A percentile compares a stretch with the other conserved stretches of the same genome.
Evolutionary conservation across 371 early-diverging fungal genomes (phyloP).

Genomic region (Ecytonucleospora hepatopenaei): DNA sequence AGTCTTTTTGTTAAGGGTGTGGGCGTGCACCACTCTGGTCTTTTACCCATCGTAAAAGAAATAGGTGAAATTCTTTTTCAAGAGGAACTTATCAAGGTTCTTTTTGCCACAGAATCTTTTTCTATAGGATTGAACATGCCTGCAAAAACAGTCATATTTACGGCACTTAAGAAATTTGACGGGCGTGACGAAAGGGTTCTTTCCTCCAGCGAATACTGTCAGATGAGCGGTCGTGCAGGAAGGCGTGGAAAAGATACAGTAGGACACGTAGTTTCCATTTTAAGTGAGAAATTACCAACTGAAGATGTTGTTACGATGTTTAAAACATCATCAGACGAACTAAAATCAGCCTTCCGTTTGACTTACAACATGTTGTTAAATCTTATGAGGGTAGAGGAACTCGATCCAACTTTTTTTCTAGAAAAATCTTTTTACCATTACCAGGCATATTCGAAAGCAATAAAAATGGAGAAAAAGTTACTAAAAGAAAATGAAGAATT

Average conservation of each 20-base stretch:
- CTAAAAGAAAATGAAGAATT: constrained; percentile 9
- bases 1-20: constrained; percentile 86
- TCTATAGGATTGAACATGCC: constrained; percentile 99
- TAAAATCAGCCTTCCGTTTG: constrained; percentile 88
- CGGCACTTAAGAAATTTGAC: constrained; percentile 87
- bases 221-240: constrained; percentile 61
- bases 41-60: constrained; percentile 94
- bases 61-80: constrained; percentile 97
- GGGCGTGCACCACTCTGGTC: constrained; percentile 96
- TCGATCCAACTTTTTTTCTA: constrained; percentile 83
- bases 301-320: constrained; percentile 46
- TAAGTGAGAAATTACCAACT: constrained; percentile 59
- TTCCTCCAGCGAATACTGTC: constrained; percentile 92
- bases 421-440: constrained; percentile 85
- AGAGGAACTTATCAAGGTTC: constrained; percentile 84
- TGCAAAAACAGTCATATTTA: constrained; percentile 94
- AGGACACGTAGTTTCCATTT: constrained; percentile 89
- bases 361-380: constrained; percentile 98
- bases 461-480: constrained; percentile 29
- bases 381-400: constrained; percentile 83
- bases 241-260: constrained; percentile 71
- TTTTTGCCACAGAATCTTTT: constrained; percentile 99
- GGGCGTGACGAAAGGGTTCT: constrained; percentile 75
- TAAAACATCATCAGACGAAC: constrained; percentile 65
- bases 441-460: constrained; percentile 59